These are phyloP conservation scores for Triticum turgidum DNA, from an alignment of 176 grass and related monocot genomes.

Conservation along the genomic window DNA sequence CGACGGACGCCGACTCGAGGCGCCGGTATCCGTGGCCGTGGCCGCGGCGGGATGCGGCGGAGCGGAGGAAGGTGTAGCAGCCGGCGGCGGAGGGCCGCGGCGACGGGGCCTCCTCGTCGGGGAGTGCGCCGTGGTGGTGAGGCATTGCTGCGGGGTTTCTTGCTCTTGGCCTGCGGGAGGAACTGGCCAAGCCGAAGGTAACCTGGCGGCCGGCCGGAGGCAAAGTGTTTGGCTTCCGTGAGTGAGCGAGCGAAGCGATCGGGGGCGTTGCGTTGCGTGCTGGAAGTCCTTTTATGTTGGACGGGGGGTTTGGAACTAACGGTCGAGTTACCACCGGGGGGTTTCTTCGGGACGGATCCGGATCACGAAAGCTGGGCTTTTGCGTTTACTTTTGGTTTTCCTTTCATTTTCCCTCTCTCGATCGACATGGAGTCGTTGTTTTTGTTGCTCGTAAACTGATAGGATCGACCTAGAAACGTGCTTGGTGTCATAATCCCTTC, in stretches of 20 bases:
- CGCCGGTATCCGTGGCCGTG: conserved; percentile 39
- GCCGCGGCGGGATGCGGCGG: conserved; percentile 29
- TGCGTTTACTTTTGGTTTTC: background rate
- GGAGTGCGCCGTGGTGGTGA: background rate
- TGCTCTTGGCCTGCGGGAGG: background rate
- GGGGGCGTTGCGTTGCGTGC: background rate
- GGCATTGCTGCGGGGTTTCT: conserved; percentile 28
- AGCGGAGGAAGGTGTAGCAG: conserved; percentile 68
- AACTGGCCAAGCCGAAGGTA: background rate
- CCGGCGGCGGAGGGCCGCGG: conserved; percentile 33
- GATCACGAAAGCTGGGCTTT: background rate
- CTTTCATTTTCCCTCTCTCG: background rate
- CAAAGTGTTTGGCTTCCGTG: background rate
- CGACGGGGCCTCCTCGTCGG: conserved; percentile 4
- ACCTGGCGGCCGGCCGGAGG: background rate
- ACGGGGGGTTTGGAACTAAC: conserved; percentile 8
- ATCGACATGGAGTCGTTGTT: background rate
- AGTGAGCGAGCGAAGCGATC: background rate
- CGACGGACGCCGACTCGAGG: conserved; percentile 9
- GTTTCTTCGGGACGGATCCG: background rate
- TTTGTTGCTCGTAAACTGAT: background rate
- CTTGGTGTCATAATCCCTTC: background rate
- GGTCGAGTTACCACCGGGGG: background rate
- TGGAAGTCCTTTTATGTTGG: background rate
- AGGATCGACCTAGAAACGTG: background rate